Conservation (phyloP, 1,139 yeast genomes). For the Pichia sp. region DNA sequence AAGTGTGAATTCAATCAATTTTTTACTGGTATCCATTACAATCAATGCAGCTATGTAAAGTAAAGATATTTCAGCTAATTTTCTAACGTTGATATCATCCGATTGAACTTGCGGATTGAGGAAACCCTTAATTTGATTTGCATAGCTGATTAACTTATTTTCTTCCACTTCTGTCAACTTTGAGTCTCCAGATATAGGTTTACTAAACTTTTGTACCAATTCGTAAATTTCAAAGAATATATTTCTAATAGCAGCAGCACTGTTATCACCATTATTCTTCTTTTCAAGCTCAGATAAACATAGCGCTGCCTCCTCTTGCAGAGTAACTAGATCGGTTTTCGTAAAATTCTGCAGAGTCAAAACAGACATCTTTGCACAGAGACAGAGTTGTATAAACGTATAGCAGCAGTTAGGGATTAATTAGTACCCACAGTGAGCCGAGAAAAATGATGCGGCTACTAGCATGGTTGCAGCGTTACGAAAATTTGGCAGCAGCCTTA, state of each 20-base stretch:
- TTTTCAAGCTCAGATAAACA: slow-evolving; percentile 7
- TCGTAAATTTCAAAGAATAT: slow-evolving; percentile 8
- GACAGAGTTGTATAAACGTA: background rate
- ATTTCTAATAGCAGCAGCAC: background rate
- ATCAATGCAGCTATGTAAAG: slow-evolving; percentile 3
- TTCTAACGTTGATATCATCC: background rate
- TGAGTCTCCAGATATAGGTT: background rate
- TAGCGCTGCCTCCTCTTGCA: slow-evolving; percentile 6
- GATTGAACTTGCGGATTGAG: no score
- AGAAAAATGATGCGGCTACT: background rate
- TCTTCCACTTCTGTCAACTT: background rate
- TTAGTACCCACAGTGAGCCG: background rate
- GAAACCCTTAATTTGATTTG: no score
- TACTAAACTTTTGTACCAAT: background rate
- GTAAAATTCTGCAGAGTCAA: slow-evolving; percentile 6
- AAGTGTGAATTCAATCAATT: slow-evolving; percentile 15
- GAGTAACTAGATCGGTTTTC: background rate
- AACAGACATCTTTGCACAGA: slow-evolving; percentile 4
- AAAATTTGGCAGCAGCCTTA: no score
- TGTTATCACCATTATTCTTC: background rate
- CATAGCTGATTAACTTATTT: background rate
- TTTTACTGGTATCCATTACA: slow-evolving; percentile 1
- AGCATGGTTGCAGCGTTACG: no score
- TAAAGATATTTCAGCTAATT: slow-evolving; percentile 2
- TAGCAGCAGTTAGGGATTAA: background rate